Percentiles rank a stretch among this genome's conserved stretches.
phyloP scores from a whole-genome alignment of 352 stramenopile genomes.

The Globisporangium sylvaticum region DNA sequence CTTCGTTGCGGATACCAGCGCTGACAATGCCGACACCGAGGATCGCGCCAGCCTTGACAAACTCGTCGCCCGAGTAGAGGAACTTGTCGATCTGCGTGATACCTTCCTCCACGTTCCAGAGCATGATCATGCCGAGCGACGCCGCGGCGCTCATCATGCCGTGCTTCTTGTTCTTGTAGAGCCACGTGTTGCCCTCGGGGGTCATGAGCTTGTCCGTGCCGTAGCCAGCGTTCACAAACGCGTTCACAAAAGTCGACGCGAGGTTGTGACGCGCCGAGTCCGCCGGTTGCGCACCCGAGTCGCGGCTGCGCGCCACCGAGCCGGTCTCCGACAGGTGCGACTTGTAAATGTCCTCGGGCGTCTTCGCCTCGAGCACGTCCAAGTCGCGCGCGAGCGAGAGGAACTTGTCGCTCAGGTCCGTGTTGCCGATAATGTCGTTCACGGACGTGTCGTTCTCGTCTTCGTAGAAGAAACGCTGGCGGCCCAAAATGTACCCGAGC shows the following conservation, averaged over 20 bases:
- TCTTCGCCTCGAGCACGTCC: conserved; percentile 97
- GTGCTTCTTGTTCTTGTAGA: conserved; percentile 99
- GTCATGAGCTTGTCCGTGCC: conserved; percentile 95
- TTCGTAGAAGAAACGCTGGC: conserved; percentile 93
- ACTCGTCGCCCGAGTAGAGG: conserved; percentile 97
- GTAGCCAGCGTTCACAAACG: conserved; percentile 99
- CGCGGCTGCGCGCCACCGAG: conserved; percentile 62
- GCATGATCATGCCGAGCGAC: conserved; percentile 96
- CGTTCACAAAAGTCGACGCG: conserved; percentile 99
- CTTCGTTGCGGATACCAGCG: conserved; percentile 94
- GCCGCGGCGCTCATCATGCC: conserved; percentile 98
- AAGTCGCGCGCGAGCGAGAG: conserved; percentile 95
- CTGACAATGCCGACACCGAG: conserved; percentile 96
- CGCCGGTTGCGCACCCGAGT: conserved; percentile 76
- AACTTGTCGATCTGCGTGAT: conserved; percentile 99
- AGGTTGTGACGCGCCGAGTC: conserved; percentile 98
- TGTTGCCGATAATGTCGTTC: conserved; percentile 97
- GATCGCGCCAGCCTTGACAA: conserved; percentile 97
- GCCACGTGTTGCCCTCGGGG: conserved; percentile 94
- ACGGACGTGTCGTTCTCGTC: conserved; percentile 88
- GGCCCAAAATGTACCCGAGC: conserved; percentile 96
- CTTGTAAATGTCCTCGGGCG: conserved; percentile 99
- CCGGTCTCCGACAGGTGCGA: conserved; percentile 97
- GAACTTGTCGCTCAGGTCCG: conserved; percentile 96
- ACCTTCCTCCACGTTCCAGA: conserved; percentile 99